Evolutionary conservation across 202 grass and related monocot genomes (phyloP), one percentile per base, ranked within the genome.

Genomic region (Carex arenaria): DNA sequence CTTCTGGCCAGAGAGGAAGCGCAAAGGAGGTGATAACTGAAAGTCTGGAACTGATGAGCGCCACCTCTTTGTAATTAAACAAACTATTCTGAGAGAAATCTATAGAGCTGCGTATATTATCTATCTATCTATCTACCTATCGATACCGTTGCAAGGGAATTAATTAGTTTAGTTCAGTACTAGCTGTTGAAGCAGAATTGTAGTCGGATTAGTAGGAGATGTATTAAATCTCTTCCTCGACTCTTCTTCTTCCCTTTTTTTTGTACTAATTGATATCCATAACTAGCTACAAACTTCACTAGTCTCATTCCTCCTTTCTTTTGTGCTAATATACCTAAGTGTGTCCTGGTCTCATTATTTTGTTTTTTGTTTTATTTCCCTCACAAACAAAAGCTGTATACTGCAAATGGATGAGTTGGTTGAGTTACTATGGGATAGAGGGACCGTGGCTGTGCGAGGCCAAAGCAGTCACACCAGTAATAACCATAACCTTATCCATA

Each of bases 371-470:
- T 2, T 28, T 11, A 1, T 34, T 34, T 34, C 7, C n/a, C 10
- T 38, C 42, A 23, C n/a, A 67, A 67, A 36, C 64, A 72, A 47
- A 49, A 53, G 4, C 4, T 54, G 52, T 30, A 47, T 45, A 28
- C 0, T 53, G 12, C 11, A 30, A 74, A 3, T 78, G 73, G 83
- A 90, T 87, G 92, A 94, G 53, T 88, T 94, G 32, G 88, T 71
- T 56, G 92, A 92, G 83, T 85, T 94, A 52, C 86, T 94, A 12
- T 92, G 92, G 90, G 88, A 94, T 80, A 92, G 87, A 38, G 92
- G 92, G 10, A 84, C 86, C 17, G 84, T 90, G 23, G 86, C 90
- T 86, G 84, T 88, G 45, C 92, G 88, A 59, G 81, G 84, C 4
- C 67, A 83, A 76, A 79, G 57, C 69, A 88, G 89, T 55, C 80